Conservation (phyloP, 148 eudicot species). For the Drosera capensis region DNA sequence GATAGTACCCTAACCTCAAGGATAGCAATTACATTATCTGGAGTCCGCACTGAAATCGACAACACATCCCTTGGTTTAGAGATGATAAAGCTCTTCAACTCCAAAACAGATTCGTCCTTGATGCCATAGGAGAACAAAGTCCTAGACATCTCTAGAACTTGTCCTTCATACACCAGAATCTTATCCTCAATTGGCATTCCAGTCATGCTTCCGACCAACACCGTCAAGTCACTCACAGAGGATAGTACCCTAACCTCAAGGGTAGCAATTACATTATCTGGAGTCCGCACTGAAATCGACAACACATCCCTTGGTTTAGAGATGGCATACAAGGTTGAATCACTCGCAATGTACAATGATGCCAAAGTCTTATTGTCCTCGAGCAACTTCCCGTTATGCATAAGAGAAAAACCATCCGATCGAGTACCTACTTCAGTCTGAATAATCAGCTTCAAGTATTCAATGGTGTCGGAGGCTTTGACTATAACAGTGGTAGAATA, state of each 20-base stretch:
- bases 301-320: too few relatives aligned
- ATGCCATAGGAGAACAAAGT: too few relatives aligned
- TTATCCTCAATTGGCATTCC: too few relatives aligned
- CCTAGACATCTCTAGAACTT: too few relatives aligned
- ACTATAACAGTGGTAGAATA: background rate
- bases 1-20: slow-evolving; percentile 13
- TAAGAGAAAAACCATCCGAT: slow-evolving; percentile 7
- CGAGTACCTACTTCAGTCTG: slow-evolving; percentile 2
- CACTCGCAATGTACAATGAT: slow-evolving; percentile 1
- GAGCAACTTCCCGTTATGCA: slow-evolving; percentile 13
- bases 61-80: slow-evolving; percentile 13
- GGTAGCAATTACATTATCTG: too few relatives aligned
- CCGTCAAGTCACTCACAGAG: too few relatives aligned
- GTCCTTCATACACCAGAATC: too few relatives aligned
- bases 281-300: too few relatives aligned
- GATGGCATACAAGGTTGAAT: slow-evolving; percentile 11
- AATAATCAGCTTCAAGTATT: slow-evolving; percentile 9
- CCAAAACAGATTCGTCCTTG: too few relatives aligned
- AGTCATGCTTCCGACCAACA: too few relatives aligned
- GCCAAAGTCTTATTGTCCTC: slow-evolving; percentile 9
- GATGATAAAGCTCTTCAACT: too few relatives aligned
- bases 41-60: slow-evolving; percentile 10
- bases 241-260: too few relatives aligned
- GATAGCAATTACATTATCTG: background rate
- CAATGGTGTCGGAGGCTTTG: slow-evolving; percentile 9